These are phyloP conservation scores for Eragrostis tef DNA, from an alignment of 202 grass and related monocot species.

Conservation along the genomic window DNA sequence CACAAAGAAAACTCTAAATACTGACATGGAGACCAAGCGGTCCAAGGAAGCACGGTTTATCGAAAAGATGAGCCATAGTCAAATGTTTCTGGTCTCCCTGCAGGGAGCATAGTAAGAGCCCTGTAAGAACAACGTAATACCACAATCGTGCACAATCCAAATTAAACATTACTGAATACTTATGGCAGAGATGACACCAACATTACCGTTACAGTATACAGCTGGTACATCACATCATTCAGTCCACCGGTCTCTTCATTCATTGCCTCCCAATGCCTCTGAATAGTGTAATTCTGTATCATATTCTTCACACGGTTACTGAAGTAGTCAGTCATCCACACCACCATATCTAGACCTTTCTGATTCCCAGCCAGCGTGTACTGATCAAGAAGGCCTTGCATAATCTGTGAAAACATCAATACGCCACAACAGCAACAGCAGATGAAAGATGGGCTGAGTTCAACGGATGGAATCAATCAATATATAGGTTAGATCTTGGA, in stretches of 20 bases:
- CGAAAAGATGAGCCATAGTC: constrained; percentile 69
- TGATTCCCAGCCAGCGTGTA: constrained; percentile 48
- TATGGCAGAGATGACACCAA: not conserved
- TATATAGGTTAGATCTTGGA: not conserved
- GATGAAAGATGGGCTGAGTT: too few species aligned
- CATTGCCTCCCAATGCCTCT: constrained; percentile 70
- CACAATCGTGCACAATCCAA: not conserved
- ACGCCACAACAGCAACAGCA: not conserved
- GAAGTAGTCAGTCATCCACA: constrained; percentile 76
- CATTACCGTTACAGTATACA: constrained; percentile 67
- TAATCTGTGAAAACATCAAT: constrained; percentile 55
- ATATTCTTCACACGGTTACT: constrained; percentile 67
- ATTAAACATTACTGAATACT: not conserved
- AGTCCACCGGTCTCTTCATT: constrained; percentile 74
- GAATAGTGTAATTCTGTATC: constrained; percentile 56
- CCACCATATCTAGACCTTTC: constrained; percentile 57
- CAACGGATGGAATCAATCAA: too few species aligned
- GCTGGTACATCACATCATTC: constrained; percentile 68
- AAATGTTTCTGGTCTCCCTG: constrained; percentile 70
- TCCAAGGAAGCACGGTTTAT: constrained; percentile 75
- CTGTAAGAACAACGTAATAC: not conserved
- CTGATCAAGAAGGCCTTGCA: constrained; percentile 79
- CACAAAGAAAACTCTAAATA: not conserved
- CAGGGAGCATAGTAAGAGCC: constrained; percentile 1
- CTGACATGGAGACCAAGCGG: constrained; percentile 64